Percentiles rank a stretch among this genome's conserved stretches.
Evolutionary conservation across 2,329 filamentous ascomycete genomes (phyloP).

Genomic region (Anisogramma anomala): DNA sequence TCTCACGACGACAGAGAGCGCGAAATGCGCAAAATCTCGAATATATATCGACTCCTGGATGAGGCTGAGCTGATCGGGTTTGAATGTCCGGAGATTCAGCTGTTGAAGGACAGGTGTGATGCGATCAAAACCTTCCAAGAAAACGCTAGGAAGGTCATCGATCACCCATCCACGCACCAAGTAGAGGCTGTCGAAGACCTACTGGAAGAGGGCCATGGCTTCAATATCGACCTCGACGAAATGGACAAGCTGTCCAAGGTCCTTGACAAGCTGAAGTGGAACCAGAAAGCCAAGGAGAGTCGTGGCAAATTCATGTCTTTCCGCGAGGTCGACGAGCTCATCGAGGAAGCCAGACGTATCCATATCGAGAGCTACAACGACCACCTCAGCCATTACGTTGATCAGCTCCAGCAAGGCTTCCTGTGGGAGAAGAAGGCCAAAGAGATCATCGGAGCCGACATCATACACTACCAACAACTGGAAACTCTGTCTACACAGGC

Average conservation of each 20-base stretch:
- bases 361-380: slow-evolving; percentile 72
- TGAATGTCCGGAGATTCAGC: slow-evolving; percentile 80
- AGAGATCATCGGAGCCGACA: slow-evolving; percentile 83
- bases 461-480: slow-evolving; percentile 86
- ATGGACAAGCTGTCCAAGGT: slow-evolving; percentile 70
- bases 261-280: slow-evolving; percentile 81
- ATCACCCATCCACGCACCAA: slow-evolving; percentile 48
- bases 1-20: slow-evolving; percentile 67
- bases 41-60: slow-evolving; percentile 72
- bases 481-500: slow-evolving; percentile 85
- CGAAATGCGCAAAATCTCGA: slow-evolving; percentile 78
- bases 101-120: slow-evolving; percentile 73
- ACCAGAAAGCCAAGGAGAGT: slow-evolving; percentile 58
- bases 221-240: slow-evolving; percentile 86
- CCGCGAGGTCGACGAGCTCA: slow-evolving; percentile 65
- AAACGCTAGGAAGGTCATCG: slow-evolving; percentile 59
- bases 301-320: slow-evolving; percentile 58
- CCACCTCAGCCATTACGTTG: slow-evolving; percentile 62
- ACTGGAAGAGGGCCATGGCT: slow-evolving; percentile 77
- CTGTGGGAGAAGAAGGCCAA: slow-evolving; percentile 88
- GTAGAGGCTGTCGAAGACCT: slow-evolving; percentile 76
- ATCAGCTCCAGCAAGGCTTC: slow-evolving; percentile 65
- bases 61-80: slow-evolving; percentile 83
- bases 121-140: slow-evolving; percentile 77
- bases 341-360: slow-evolving; percentile 65